These are phyloP conservation scores for Amanita subjunquillea DNA, from an alignment of 768 basidiomycete genomes.

Conservation along the genomic window DNA sequence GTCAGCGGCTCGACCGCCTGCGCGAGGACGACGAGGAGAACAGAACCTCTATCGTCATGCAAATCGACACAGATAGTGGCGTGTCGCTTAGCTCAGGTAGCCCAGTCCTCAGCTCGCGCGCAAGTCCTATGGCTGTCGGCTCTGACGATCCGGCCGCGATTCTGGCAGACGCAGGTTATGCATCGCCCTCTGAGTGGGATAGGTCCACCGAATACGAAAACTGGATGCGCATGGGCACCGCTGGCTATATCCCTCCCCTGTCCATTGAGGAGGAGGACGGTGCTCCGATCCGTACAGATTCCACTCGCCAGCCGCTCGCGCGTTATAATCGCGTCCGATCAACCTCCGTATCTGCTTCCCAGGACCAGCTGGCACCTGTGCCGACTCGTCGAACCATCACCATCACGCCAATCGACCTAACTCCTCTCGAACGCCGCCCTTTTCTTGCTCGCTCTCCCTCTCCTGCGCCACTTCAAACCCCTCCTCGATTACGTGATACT, in stretches of 20 bases:
- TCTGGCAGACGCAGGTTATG: constrained; percentile 24
- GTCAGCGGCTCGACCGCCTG: constrained; percentile 13
- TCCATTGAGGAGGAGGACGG: not conserved
- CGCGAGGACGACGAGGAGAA: constrained; percentile 5
- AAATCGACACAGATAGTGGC: constrained; percentile 14
- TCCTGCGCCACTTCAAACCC: constrained; percentile 17
- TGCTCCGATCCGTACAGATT: not conserved
- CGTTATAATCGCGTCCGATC: constrained; percentile 11
- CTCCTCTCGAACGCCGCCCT: constrained; percentile 14
- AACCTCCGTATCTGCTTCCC: constrained; percentile 11
- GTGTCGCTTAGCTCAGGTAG: constrained; percentile 5
- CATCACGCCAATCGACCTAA: constrained; percentile 24
- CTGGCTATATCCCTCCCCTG: not conserved
- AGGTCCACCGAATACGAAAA: constrained; percentile 4
- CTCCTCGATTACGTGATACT: constrained; percentile 15
- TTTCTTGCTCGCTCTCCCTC: constrained; percentile 17
- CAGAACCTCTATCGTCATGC: constrained; percentile 1
- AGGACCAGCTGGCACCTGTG: constrained; percentile 9
- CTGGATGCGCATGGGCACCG: constrained; percentile 2
- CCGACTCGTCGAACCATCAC: constrained; percentile 19
- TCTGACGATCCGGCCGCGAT: constrained; percentile 31
- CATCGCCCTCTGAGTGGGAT: constrained; percentile 14
- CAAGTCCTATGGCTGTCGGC: constrained; percentile 37
- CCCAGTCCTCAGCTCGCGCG: constrained; percentile 27
- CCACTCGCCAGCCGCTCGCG: not conserved